These are phyloP conservation scores for Skeletonema menzelii DNA, from an alignment of 108 stramenopile genomes.

Conservation along the genomic window DNA sequence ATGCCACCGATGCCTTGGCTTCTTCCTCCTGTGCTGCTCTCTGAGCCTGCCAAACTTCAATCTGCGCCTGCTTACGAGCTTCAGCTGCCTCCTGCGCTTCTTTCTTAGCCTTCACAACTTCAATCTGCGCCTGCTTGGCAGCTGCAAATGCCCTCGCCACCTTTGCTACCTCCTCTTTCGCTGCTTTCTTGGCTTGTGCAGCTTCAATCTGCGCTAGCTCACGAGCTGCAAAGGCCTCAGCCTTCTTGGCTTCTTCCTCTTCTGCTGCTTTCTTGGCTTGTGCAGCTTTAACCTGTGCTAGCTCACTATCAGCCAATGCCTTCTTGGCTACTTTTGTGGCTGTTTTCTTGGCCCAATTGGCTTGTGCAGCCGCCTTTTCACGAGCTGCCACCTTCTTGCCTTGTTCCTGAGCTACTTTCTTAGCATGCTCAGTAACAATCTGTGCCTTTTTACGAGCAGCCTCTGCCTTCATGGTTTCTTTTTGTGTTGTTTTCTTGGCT, in stretches of 20 bases:
- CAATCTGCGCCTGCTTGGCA: not conserved
- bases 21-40: not conserved
- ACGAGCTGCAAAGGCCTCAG: no score
- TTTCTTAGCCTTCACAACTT: not conserved
- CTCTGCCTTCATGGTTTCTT: not conserved
- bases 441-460: no score
- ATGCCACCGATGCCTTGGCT: not conserved
- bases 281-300: no score
- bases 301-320: no score
- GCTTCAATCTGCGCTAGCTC: not conserved
- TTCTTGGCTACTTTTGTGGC: no score
- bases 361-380: no score
- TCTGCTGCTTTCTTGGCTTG: not conserved
- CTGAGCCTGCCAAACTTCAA: no score
- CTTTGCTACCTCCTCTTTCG: not conserved
- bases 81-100: no score
- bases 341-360: no score
- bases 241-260: not conserved
- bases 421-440: no score
- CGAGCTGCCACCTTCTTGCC: not conserved
- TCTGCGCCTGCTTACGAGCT: no score
- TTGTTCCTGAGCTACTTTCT: not conserved
- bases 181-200: not conserved
- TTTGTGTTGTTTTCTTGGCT: no score
- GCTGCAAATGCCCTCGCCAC: not conserved